A percentile compares a stretch with the other conserved stretches of the same genome.
These are phyloP conservation scores for Prunus mongolica DNA, from an alignment of 306 rosid genomes.

Conservation along the genomic window DNA sequence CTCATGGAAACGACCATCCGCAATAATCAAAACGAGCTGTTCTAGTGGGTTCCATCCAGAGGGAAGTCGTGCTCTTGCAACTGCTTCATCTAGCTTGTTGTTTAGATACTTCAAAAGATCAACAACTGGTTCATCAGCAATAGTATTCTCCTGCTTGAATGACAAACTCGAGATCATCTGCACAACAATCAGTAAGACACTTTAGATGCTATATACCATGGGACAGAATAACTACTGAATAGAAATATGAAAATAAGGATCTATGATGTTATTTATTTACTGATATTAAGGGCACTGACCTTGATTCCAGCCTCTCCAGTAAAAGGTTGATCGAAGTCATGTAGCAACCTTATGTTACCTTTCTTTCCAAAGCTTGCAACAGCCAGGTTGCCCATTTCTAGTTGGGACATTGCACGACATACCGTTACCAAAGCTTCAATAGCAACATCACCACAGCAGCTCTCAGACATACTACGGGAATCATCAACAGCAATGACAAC, in stretches of 20 bases:
- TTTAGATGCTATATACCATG: background rate
- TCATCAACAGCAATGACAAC: conserved; percentile 92
- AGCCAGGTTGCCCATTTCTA: conserved; percentile 83
- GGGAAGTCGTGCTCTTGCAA: conserved; percentile 70
- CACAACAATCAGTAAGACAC: conserved; percentile 3
- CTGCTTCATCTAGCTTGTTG: conserved; percentile 66
- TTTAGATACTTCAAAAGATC: conserved; percentile 70
- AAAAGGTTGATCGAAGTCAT: conserved; percentile 81
- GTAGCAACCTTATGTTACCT: conserved; percentile 76
- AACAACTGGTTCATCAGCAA: conserved; percentile 69
- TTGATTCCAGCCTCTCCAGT: conserved; percentile 73
- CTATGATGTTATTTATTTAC: background rate
- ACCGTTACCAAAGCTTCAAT: conserved; percentile 86
- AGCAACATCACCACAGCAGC: conserved; percentile 67
- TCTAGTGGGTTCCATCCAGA: conserved; percentile 79
- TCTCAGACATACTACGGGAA: conserved; percentile 90
- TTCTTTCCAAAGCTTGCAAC: conserved; percentile 88
- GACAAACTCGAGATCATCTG: conserved; percentile 88
- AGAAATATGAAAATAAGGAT: background rate
- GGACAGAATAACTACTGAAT: background rate
- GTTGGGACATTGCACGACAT: conserved; percentile 84
- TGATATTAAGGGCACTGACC: conserved; percentile 35
- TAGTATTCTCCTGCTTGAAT: conserved; percentile 83
- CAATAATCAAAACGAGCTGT: conserved; percentile 85
- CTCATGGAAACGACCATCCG: conserved; percentile 78